Conservation (phyloP, 768 basidiomycete genomes). For the Tulasnella sp. region DNA sequence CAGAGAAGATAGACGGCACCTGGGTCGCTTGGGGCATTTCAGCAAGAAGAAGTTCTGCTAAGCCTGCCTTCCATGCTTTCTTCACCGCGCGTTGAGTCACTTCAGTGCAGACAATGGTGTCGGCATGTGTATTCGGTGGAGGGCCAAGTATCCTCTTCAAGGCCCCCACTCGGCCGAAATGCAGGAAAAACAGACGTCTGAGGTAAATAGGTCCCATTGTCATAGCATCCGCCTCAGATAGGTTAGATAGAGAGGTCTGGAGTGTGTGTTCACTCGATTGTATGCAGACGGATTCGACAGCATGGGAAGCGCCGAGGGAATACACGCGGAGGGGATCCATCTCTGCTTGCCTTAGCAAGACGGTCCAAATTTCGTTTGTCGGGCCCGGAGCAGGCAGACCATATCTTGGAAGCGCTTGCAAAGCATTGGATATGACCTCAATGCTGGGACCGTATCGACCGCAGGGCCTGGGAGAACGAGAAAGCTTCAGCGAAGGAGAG, state of each 20-base stretch:
- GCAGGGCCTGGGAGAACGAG: conserved; percentile 10
- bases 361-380: conserved; percentile 3
- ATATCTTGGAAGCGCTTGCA: conserved; percentile 57
- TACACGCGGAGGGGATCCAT: conserved; percentile 68
- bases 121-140: conserved; percentile 16
- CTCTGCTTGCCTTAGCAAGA: conserved; percentile 65
- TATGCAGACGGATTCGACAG: conserved; percentile 69
- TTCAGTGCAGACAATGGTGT: conserved; percentile 14
- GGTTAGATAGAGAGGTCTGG: conserved; percentile 56
- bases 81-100: conserved; percentile 1
- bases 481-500: not conserved
- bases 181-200: conserved; percentile 77
- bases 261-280: conserved; percentile 71
- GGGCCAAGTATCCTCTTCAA: conserved; percentile 62
- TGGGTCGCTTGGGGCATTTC: not conserved
- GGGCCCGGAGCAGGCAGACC: conserved; percentile 44
- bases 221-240: conserved; percentile 67
- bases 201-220: conserved; percentile 72
- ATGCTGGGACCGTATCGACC: conserved; percentile 41
- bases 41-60: conserved; percentile 18
- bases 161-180: conserved; percentile 76
- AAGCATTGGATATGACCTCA: conserved; percentile 53
- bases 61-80: conserved; percentile 25
- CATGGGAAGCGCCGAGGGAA: conserved; percentile 60
- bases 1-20: not conserved